These are phyloP conservation scores for Penicillium samsonianum DNA, from an alignment of 495 filamentous ascomycete species.

Conservation along the genomic window DNA sequence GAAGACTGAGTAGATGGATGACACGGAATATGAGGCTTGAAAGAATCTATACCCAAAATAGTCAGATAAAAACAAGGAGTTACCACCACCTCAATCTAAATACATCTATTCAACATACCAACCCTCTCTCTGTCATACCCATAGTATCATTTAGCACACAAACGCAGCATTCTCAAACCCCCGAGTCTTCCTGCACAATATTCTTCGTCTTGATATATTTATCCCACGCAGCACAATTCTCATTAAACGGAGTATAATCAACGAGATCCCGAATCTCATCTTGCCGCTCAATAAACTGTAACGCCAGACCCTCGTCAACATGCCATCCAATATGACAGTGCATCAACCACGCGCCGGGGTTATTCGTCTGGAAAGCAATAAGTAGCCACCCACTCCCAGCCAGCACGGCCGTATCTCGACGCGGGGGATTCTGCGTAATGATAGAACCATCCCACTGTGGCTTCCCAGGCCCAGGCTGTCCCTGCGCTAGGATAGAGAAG, in stretches of 20 bases:
- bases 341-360: constrained; percentile 55
- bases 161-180: not conserved
- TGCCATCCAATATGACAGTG: constrained; percentile 58
- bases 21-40: too few relatives aligned
- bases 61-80: not conserved
- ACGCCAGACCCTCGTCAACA: constrained; percentile 32
- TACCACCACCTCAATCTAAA: not conserved
- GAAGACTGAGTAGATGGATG: too few relatives aligned
- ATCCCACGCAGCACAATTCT: constrained; percentile 2
- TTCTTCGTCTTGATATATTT: not conserved
- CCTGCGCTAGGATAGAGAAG: constrained; percentile 22
- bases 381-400: constrained; percentile 45
- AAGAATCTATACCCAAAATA: not conserved
- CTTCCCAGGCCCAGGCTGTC: constrained; percentile 7
- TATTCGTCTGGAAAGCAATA: constrained; percentile 54
- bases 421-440: constrained; percentile 43
- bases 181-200: not conserved
- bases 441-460: not conserved
- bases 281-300: constrained; percentile 43
- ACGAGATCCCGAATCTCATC: constrained; percentile 16
- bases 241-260: not conserved
- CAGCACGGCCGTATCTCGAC: constrained; percentile 62
- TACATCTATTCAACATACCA: not conserved
- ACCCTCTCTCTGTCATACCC: not conserved
- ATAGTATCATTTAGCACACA: not conserved